phyloP scores from a whole-genome alignment of 2,329 filamentous ascomycete genomes.

The Aspergillus hiratsukae region DNA sequence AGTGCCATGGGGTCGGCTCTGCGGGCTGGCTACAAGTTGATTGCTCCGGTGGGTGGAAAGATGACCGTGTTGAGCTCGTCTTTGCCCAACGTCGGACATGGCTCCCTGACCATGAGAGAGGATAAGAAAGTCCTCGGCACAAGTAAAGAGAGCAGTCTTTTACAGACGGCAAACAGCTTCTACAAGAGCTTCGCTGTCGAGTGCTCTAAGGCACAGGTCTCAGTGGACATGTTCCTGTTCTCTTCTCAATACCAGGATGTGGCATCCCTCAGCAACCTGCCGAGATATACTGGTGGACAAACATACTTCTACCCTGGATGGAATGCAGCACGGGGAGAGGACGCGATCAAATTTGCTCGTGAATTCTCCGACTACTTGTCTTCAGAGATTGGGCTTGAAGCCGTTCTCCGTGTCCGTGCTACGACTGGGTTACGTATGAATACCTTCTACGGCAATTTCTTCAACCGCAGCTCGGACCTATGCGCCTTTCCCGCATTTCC shows the following conservation, averaged over 20 bases:
- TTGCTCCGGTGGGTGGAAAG: conserved; percentile 90
- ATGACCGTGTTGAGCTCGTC: conserved; percentile 87
- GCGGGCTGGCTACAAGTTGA: conserved; percentile 89
- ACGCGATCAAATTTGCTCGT: conserved; percentile 94
- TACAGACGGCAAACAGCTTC: conserved; percentile 92
- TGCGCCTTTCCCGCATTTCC: conserved; percentile 98
- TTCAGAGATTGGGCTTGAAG: conserved; percentile 91
- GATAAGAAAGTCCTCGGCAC: conserved; percentile 95
- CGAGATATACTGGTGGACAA: conserved; percentile 92
- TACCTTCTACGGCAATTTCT: conserved; percentile 99
- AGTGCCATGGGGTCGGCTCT: conserved; percentile 96
- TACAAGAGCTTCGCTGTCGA: conserved; percentile 99
- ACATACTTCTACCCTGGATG: conserved; percentile 98
- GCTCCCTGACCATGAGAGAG: conserved; percentile 87
- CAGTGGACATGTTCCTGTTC: conserved; percentile 97
- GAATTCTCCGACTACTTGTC: conserved; percentile 98
- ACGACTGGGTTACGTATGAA: conserved; percentile 94
- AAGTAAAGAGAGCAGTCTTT: conserved; percentile 77
- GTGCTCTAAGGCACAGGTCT: conserved; percentile 98
- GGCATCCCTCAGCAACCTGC: conserved; percentile 89
- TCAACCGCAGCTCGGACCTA: conserved; percentile 94
- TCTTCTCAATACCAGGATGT: conserved; percentile 96
- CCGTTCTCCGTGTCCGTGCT: conserved; percentile 89
- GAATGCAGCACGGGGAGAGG: conserved; percentile 89
- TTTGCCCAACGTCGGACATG: conserved; percentile 82